A percentile compares a stretch with the other conserved stretches of the same genome.
These are phyloP conservation scores for Ensete glaucum DNA, from an alignment of 176 grass and related monocot genomes.

Conservation along the genomic window DNA sequence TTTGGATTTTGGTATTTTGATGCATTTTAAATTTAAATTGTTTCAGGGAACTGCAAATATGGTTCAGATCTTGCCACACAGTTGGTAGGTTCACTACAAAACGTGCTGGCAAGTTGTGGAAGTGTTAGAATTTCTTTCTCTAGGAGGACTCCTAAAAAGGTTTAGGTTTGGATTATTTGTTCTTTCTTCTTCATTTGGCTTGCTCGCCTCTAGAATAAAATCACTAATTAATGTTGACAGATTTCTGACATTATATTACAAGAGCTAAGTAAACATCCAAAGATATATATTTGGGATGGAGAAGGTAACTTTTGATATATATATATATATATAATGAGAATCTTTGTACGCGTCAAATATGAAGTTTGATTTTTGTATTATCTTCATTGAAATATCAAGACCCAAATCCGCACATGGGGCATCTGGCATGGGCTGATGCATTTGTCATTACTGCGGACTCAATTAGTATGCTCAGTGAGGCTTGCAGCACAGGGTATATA, in stretches of 20 bases:
- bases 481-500: constrained; percentile 88
- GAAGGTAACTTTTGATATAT: constrained; percentile 48
- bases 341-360: constrained; percentile 9
- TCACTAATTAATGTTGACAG: constrained; percentile 28
- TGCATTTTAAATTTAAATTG: background rate
- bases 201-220: background rate
- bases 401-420: constrained; percentile 80
- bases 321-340: constrained; percentile 3
- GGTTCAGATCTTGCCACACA: constrained; percentile 62
- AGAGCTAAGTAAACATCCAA: constrained; percentile 62
- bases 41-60: constrained; percentile 79
- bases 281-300: constrained; percentile 74
- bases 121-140: constrained; percentile 87
- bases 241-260: constrained; percentile 51
- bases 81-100: constrained; percentile 50
- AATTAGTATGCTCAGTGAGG: constrained; percentile 89
- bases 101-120: constrained; percentile 71
- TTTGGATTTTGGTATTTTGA: background rate
- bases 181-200: background rate
- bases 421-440: constrained; percentile 96
- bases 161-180: constrained; percentile 9
- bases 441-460: constrained; percentile 87
- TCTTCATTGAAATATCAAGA: constrained; percentile 29
- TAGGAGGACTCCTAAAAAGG: constrained; percentile 76
- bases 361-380: constrained; percentile 11